These are phyloP conservation scores for Coelastrella sp. DNA, from an alignment of 139 green algal genomes.

Conservation along the genomic window DNA sequence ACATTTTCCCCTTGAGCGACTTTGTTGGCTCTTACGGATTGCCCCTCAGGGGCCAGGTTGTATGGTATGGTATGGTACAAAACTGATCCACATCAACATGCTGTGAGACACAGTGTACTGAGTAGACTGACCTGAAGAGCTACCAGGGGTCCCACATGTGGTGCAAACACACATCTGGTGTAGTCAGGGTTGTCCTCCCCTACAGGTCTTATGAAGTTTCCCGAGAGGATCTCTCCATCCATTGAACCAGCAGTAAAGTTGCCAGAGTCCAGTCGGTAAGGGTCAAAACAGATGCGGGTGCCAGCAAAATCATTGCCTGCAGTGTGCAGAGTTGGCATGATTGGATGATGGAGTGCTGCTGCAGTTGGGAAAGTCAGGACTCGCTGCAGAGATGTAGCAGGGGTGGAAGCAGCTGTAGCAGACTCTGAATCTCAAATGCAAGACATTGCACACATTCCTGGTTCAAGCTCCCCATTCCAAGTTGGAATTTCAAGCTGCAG, in stretches of 20 bases:
- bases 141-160: conserved; percentile 22
- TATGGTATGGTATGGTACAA: too few relatives aligned
- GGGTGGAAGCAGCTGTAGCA: neutral
- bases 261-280: conserved; percentile 41
- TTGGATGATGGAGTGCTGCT: neutral
- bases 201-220: conserved; percentile 65
- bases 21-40: too few relatives aligned
- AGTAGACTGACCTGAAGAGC: conserved; percentile 50
- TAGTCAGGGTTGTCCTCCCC: conserved; percentile 68
- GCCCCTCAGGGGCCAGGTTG: too few relatives aligned
- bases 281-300: conserved; percentile 63
- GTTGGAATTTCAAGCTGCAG: neutral
- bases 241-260: conserved; percentile 71
- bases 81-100: too few relatives aligned
- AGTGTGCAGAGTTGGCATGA: neutral
- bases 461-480: too few relatives aligned
- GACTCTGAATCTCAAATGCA: too few relatives aligned
- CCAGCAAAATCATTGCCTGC: conserved; percentile 69
- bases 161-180: conserved; percentile 6
- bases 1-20: too few relatives aligned
- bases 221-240: conserved; percentile 79
- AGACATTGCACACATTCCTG: too few relatives aligned
- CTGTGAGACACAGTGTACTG: too few relatives aligned
- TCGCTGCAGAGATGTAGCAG: neutral
- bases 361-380: neutral